Evolutionary conservation across 169 alveolate genomes (phyloP).

Genomic region (Toxoplasma gondii): DNA sequence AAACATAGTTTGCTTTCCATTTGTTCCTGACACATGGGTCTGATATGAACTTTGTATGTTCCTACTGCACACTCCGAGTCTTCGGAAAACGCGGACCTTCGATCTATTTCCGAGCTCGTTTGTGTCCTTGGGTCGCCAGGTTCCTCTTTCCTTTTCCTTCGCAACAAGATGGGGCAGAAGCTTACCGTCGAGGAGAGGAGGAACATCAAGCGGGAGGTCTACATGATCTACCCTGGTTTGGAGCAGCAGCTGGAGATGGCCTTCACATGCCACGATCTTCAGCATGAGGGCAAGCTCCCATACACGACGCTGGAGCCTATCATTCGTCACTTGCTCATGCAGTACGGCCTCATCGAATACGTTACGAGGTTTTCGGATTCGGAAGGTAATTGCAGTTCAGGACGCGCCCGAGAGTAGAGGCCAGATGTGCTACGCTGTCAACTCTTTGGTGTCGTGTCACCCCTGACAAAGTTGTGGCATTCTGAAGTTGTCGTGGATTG

Average conservation of each 20-base stretch:
- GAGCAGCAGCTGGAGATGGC: conserved; percentile 82
- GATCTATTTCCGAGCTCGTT: neutral
- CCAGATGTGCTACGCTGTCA: neutral
- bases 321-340: conserved; percentile 82
- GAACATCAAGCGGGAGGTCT: conserved; percentile 66
- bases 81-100: too few species aligned
- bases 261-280: conserved; percentile 83
- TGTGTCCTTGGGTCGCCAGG: neutral
- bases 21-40: too few species aligned
- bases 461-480: too few species aligned
- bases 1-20: too few species aligned
- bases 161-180: conserved; percentile 65
- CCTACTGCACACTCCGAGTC: too few species aligned
- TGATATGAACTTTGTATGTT: too few species aligned
- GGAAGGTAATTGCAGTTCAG: conserved; percentile 70
- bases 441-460: neutral
- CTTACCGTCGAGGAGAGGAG: conserved; percentile 68
- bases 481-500: too few species aligned
- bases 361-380: conserved; percentile 76
- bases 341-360: conserved; percentile 83
- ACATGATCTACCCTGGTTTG: conserved; percentile 80
- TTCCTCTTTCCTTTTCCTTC: neutral
- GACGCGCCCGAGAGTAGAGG: neutral
- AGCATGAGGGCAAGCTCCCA: conserved; percentile 78
- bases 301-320: conserved; percentile 83